Evolutionary conservation across 225 moss, liverwort and hornwort genomes (phyloP), one percentile per base, ranked within the genome.

Genomic region (Pleurozium schreberi): DNA sequence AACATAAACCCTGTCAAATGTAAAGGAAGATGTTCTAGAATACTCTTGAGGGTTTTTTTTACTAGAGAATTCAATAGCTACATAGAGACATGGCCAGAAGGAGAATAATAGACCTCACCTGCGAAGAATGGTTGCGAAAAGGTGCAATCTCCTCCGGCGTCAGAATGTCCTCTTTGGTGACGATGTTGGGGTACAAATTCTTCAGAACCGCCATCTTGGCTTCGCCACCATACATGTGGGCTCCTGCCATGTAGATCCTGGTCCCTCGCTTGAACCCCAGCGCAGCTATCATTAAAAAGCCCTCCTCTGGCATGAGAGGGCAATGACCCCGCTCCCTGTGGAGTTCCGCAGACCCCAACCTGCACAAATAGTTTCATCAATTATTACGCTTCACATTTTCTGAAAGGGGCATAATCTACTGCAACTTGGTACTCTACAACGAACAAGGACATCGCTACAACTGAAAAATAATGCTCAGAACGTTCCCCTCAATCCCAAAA

Each of bases 271-370:
- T 98, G 86, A 96, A 98, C 25, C 98, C 98, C 45, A 98, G 90
- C n/a, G 96, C 95, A 88, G 96, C 98, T 84, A 98, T 90, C 95
- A 98, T 97, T 84, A 97, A 74, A 80, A 96, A 96, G 43, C 94
- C 95, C 93, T 98, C 98, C 84, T 98, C 98, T 49, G 98, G 98
- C 91, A 96, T 96, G 73, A 98, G 93, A 84, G 98, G 98, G 89
- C 98, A 98, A 89, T 93, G 93, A 26, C 98, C 97, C 52, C 59
- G 88, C 89, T 95, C 96, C 86, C 96, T 92, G 52, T 90, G 84
- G 19, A 77, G 14, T 81, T 88, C 91, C 83, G 97, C 93, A 60
- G 95, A 87, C 63, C 89, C 92, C 89, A 92, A 78, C 90, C 97
- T 97, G 93, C 87, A 78, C 30, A 66, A n/a, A 80, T 4, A 25